phyloP scores from a whole-genome alignment of 2,329 filamentous ascomycete genomes.

The Diaporthe caulivora region DNA sequence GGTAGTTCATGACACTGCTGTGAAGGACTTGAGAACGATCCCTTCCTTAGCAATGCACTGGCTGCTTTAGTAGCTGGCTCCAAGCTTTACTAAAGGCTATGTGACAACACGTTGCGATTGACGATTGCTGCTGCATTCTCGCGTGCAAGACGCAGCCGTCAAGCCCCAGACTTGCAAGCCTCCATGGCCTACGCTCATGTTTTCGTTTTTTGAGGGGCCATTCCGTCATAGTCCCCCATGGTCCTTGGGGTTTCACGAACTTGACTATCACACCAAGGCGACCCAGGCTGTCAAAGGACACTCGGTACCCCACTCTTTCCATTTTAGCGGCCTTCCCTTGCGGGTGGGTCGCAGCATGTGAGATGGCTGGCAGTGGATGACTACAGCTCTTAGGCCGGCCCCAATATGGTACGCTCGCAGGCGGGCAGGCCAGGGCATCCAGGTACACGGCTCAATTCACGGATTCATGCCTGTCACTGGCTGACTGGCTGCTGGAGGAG shows the following conservation, averaged over 20 bases:
- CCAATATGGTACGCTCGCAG: not conserved
- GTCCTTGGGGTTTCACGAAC: not conserved
- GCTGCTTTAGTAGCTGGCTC: not conserved
- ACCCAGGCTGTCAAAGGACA: constrained; percentile 1
- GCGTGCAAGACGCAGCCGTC: not conserved
- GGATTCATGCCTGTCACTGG: constrained; percentile 14
- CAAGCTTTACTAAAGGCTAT: not conserved
- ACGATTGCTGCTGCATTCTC: not conserved
- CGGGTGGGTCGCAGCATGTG: constrained; percentile 21
- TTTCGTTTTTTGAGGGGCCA: not conserved
- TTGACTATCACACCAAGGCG: not conserved
- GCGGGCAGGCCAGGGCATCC: constrained; percentile 10
- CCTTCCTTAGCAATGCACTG: not conserved
- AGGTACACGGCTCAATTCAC: constrained; percentile 23
- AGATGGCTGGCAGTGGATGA: not conserved
- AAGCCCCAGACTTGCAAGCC: not conserved
- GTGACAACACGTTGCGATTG: not conserved
- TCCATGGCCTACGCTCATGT: too few relatives aligned
- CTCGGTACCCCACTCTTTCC: constrained; percentile 1
- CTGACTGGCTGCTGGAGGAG: not conserved
- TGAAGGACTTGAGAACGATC: not conserved
- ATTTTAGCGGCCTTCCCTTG: constrained; percentile 25
- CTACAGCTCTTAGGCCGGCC: not conserved
- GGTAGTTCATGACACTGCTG: not conserved
- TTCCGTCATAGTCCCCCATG: not conserved